phyloP scores from a whole-genome alignment of 2,329 filamentous ascomycete species.

The Arthrobotrys megalospora region DNA sequence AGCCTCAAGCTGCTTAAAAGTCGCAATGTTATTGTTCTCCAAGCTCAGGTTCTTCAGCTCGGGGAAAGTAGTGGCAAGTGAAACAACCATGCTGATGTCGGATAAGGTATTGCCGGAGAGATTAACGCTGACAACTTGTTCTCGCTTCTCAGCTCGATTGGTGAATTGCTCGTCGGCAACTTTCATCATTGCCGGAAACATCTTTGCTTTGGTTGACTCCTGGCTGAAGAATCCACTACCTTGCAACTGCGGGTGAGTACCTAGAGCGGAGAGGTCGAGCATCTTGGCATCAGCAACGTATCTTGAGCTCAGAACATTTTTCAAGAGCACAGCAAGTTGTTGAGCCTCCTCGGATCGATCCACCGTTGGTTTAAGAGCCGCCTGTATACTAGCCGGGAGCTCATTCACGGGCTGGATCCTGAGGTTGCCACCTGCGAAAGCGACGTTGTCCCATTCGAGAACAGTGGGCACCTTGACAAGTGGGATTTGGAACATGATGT shows the following conservation, averaged over 20 bases:
- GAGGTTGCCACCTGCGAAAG: slow-evolving; percentile 77
- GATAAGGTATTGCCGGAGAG: slow-evolving; percentile 84
- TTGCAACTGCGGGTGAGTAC: slow-evolving; percentile 79
- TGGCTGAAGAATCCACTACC: slow-evolving; percentile 82
- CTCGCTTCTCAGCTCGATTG: slow-evolving; percentile 78
- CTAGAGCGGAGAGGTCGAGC: slow-evolving; percentile 84
- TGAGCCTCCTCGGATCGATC: slow-evolving; percentile 59
- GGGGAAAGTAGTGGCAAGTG: slow-evolving; percentile 83
- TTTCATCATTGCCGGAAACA: slow-evolving; percentile 92
- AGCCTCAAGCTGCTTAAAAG: slow-evolving; percentile 76
- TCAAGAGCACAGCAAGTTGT: slow-evolving; percentile 73
- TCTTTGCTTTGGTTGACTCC: slow-evolving; percentile 81
- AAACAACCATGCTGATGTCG: slow-evolving; percentile 80
- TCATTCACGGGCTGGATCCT: slow-evolving; percentile 66
- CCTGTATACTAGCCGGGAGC: slow-evolving; percentile 57
- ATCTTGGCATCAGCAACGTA: slow-evolving; percentile 82
- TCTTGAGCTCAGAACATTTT: slow-evolving; percentile 79
- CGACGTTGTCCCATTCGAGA: slow-evolving; percentile 78
- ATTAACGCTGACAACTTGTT: slow-evolving; percentile 85
- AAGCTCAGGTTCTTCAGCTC: slow-evolving; percentile 90
- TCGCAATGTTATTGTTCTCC: slow-evolving; percentile 83
- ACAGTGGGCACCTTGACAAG: slow-evolving; percentile 77
- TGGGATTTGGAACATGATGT: slow-evolving; percentile 77
- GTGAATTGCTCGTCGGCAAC: slow-evolving; percentile 85
- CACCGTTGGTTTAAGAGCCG: slow-evolving; percentile 64